Evolutionary conservation across 768 basidiomycete genomes (phyloP), one percentile per base, ranked within the genome.

Genomic region (Lactifluus hygrophoroides): DNA sequence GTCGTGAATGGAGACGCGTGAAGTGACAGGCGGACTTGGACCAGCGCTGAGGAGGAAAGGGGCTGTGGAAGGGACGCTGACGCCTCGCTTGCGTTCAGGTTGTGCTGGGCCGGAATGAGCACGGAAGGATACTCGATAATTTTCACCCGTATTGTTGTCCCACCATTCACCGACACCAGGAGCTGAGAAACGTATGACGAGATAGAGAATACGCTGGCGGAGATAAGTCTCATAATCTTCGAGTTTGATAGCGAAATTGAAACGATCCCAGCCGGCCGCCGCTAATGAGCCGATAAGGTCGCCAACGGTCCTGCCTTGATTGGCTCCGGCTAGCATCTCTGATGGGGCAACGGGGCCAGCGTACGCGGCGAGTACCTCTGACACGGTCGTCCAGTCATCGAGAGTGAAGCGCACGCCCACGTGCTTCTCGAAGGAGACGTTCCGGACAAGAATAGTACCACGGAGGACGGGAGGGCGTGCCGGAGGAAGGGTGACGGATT

Each of bases 381-480:
- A 86, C 0, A 90, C 89, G 3, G 94, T 98, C 62, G 87, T 83
- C 95, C 95, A 98, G 48, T 88, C 84, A 70, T 97, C 95, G 47
- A 95, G 76, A 1, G 95, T 97, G 69, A 94, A 98, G 1, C 94
- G 76, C 0, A 96, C 78, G 0, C 81, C 84, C 46, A 97, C 85
- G 51, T 80, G 77, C 72, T 98, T 98, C 69, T 89, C 85, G 61
- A 88, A 98, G 0, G 88, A 75, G 53, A 96, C 64, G 69, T 98
- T 97, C 64, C 85, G 81, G 19, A 93, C 91, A 49, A 91, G 79
- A 56, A 96, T 72, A 8, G 87, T 82, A 6, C 95, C 95, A 2
- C 77, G 74, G 14, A 96, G 77, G 0, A 73, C 69, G 5, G 71
- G 70, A 27, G 73, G 72, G 3, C 70, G 69, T 7, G 71, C 67